Evolutionary conservation across 2,329 filamentous ascomycete genomes (phyloP), one percentile per base, ranked within the genome.

Genomic region (Penicillium expansum): DNA sequence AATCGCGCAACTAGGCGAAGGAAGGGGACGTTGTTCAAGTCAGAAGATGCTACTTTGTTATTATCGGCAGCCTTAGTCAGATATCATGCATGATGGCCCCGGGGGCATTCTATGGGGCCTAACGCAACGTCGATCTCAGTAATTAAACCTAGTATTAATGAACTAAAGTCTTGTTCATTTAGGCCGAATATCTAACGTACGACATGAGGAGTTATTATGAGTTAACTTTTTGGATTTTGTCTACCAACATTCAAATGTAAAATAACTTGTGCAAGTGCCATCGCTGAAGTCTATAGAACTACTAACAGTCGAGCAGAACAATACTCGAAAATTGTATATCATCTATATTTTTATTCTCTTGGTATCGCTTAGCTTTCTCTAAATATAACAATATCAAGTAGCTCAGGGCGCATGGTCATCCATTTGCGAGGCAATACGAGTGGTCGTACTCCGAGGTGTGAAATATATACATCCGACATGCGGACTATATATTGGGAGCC

Each of bases 61-160:
- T 63, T 57, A 47, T 53, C 48, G 62, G 52, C 43, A 38, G 63
- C 62, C 63, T 67, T 66, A 67, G 64, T 67, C 64, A 67, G 61
- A 65, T 60, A 37, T 20, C 22, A 42, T 53, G 50, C 55, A 52
- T 30, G 33, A 38, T 16, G 27, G n/a, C n/a, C n/a, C n/a, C n/a
- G n/a, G n/a, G n/a, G 37, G 13, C 32, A 45, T 33, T 16, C 18
- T 27, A 30, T 16, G 18, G 18, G 27, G 14, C 35, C 35, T 22
- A 18, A 52, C 18, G 20, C 38, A 43, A 51, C 20, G 29, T 44
- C 20, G 14, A 52, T 35, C 29, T 52, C 38, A 44, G 27, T 1
- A 24, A 16, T 18, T 27, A 13, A 1, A 11, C 8, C 24, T 35
- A 20, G 33, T n/a, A 14, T 27, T 10, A 16, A 30, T 5, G 3